Evolutionary conservation across 225 moss, liverwort and hornwort species (phyloP), one percentile per base, ranked within the genome.

Genomic region (Pseudoscleropodium purum): DNA sequence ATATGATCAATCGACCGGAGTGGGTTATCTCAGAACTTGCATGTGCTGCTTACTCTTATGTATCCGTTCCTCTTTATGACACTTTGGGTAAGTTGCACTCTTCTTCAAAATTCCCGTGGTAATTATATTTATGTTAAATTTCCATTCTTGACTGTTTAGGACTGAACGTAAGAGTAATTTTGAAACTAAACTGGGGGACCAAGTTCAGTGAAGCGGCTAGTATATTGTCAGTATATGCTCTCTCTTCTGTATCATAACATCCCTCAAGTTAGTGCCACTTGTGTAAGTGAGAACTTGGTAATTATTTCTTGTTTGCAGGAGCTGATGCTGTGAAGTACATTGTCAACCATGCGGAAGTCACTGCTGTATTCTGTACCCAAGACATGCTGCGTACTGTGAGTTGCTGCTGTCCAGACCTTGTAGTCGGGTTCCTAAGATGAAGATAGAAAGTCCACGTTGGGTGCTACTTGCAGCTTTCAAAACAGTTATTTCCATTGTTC

Each of bases 41-140:
- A 24, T 99, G 99, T 90, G 75, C 68, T 85, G 95, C 99, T 47
- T 99, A 92, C 87, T 97, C 97, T 59, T 97, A 95, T 72, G 95
- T 97, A 45, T 96, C 97, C 63, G 99, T 99, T 68, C 99, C 99
- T 65, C 95, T 99, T 70, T 99, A 99, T 84, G 99, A 99, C 87
- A 99, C 99, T n/a, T 92, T 99, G 76, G 99, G 95, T 95, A 95
- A 87, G 87, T 79, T 90, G 84, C 49, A 75, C 84, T 65, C 72
- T 49, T 57, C 18, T 59, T 62, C 24, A 69, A 62, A 75, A 69
- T 69, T 86, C 25, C 56, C n/a, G 45, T 84, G 33, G 34, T 67
- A 66, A 69, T 18, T 72, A 36, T n/a, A 47, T 85, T 62, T 36
- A 30, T 69, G 72, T 85, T 67, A 68, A 68, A 54, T 76, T 75